These are phyloP conservation scores for Flaveria floridana DNA, from an alignment of 140 eudicot genomes.

Conservation along the genomic window DNA sequence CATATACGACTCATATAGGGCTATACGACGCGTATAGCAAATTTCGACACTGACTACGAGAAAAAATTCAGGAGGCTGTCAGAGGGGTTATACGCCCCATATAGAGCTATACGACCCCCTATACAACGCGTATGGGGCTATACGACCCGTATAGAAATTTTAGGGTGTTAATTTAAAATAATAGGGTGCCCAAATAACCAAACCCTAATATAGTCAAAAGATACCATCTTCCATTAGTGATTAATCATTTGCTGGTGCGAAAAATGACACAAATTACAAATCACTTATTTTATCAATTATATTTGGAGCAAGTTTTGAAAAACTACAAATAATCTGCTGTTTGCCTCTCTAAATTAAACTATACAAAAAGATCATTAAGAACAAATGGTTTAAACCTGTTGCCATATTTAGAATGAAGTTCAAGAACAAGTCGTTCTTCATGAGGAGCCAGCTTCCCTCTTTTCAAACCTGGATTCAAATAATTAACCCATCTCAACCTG, in stretches of 20 bases:
- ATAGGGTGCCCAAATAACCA: too few relatives aligned
- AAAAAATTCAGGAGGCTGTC: too few relatives aligned
- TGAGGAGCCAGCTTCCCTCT: conserved; percentile 86
- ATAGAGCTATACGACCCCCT: too few relatives aligned
- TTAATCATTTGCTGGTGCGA: neutral
- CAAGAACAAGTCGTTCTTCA: conserved; percentile 75
- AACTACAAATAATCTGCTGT: neutral
- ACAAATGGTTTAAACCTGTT: conserved; percentile 49
- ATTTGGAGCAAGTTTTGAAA: neutral
- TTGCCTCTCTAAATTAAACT: neutral
- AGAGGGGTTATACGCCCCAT: too few relatives aligned
- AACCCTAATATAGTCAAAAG: neutral
- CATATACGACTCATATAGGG: too few relatives aligned
- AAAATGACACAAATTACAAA: neutral
- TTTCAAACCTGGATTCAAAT: conserved; percentile 77
- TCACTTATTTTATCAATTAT: too few relatives aligned
- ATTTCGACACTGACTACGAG: too few relatives aligned
- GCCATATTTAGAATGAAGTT: conserved; percentile 85
- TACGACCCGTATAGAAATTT: too few relatives aligned
- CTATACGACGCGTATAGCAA: too few relatives aligned
- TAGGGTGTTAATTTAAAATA: too few relatives aligned
- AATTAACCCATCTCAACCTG: conserved; percentile 91
- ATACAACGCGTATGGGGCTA: too few relatives aligned
- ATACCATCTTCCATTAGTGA: conserved; percentile 2
- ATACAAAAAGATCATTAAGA: neutral